Evolutionary conservation across 2,329 filamentous ascomycete species (phyloP).

Genomic region (Botrytis hyacinthi): DNA sequence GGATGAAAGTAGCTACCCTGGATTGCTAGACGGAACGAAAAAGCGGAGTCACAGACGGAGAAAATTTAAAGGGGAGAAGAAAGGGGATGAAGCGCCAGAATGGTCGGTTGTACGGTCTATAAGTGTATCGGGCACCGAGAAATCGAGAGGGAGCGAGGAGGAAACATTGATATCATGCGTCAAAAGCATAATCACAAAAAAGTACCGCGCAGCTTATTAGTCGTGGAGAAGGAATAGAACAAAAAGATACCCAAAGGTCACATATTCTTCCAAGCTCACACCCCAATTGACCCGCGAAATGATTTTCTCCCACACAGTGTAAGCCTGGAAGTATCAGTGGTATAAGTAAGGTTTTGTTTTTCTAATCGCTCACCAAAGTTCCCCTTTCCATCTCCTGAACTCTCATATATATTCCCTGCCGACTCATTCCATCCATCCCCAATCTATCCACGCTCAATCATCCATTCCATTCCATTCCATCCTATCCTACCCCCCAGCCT

Average conservation of each 20-base stretch:
- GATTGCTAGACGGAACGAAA: neutral
- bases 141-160: neutral
- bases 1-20: rapidly evolving
- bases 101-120: neutral
- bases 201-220: neutral
- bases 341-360: too few species aligned
- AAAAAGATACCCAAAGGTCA: neutral
- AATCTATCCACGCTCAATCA: too few species aligned
- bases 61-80: neutral
- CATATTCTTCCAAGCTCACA: neutral
- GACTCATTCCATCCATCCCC: too few species aligned
- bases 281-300: too few species aligned
- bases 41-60: neutral
- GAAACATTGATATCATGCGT: neutral
- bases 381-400: too few species aligned
- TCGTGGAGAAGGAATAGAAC: neutral
- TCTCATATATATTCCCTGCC: too few species aligned
- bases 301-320: rapidly evolving
- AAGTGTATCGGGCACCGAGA: rapidly evolving
- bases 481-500: too few species aligned
- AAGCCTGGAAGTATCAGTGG: too few species aligned
- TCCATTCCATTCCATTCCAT: too few species aligned
- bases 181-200: neutral
- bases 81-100: neutral
- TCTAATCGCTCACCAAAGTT: too few species aligned